Conservation (phyloP, 1,284 basidiomycete genomes). For the Cronartium quercuum region DNA sequence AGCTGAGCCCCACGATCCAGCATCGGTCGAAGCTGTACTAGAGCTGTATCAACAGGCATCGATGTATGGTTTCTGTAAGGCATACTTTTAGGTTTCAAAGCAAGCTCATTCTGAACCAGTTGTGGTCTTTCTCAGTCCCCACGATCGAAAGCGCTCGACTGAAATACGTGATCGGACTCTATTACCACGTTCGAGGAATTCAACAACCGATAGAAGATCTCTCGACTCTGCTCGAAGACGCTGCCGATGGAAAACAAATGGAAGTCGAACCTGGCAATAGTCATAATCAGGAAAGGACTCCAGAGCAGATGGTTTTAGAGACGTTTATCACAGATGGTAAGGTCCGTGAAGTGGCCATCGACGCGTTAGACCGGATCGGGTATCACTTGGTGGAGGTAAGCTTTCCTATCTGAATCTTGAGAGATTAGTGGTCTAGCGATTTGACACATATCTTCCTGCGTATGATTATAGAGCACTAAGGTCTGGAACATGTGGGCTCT, state of each 20-base stretch:
- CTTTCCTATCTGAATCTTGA: neutral
- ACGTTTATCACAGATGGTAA: conserved; percentile 19
- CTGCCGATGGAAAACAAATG: conserved; percentile 1
- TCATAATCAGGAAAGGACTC: neutral
- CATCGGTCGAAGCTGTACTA: conserved; percentile 14
- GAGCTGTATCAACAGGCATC: conserved; percentile 37
- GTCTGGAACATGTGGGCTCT: conserved; percentile 37
- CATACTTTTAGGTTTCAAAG: neutral
- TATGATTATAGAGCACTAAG: conserved; percentile 22
- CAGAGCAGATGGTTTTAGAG: conserved; percentile 11
- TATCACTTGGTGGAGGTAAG: conserved; percentile 37
- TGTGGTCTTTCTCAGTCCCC: conserved; percentile 3
- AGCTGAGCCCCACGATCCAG: conserved; percentile 11
- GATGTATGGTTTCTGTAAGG: conserved; percentile 36
- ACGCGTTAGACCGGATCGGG: conserved; percentile 32
- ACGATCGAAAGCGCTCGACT: conserved; percentile 23
- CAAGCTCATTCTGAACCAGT: neutral
- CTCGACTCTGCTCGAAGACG: conserved; percentile 17
- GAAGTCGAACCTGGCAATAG: neutral
- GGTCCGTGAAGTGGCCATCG: conserved; percentile 24
- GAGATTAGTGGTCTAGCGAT: too few species aligned
- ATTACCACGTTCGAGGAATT: conserved; percentile 13
- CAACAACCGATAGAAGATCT: conserved; percentile 16
- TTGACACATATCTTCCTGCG: neutral
- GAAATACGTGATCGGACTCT: conserved; percentile 21